Conservation (phyloP, 208 protist genomes). For the Leishmania martiniquensis region DNA sequence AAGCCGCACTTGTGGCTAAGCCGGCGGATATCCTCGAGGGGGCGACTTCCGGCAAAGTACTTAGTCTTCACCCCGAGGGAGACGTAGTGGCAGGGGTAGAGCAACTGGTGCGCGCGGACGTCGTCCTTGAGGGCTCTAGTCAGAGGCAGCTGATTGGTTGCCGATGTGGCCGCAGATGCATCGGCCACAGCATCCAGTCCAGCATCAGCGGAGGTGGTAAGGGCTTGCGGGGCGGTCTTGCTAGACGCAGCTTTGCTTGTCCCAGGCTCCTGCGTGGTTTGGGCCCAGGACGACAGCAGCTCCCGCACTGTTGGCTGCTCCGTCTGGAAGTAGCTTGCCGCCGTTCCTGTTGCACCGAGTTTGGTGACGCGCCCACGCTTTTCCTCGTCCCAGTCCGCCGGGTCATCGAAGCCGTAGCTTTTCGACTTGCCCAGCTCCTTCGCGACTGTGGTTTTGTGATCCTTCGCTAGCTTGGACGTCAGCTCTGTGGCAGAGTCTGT, state of each 20-base stretch:
- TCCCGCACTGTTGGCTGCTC: constrained; percentile 51
- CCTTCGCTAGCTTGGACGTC: constrained; percentile 64
- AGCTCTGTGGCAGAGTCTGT: constrained; percentile 35
- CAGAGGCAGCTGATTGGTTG: not conserved
- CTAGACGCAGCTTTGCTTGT: not conserved
- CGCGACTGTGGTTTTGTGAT: constrained; percentile 52
- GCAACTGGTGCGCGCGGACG: constrained; percentile 65
- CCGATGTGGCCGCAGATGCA: not conserved
- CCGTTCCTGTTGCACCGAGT: constrained; percentile 30
- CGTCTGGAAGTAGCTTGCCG: constrained; percentile 33
- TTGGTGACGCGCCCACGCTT: constrained; percentile 23
- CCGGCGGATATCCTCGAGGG: constrained; percentile 61
- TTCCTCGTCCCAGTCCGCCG: constrained; percentile 47
- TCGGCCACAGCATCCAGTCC: not conserved
- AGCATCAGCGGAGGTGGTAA: constrained; percentile 2
- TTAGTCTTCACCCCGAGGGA: constrained; percentile 73
- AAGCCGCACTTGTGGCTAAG: constrained; percentile 77
- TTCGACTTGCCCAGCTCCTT: constrained; percentile 62
- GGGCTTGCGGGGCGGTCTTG: not conserved
- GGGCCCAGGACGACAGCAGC: constrained; percentile 66
- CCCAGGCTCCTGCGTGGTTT: constrained; percentile 1
- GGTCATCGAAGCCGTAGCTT: constrained; percentile 67
- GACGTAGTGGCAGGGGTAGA: constrained; percentile 88
- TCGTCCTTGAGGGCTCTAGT: constrained; percentile 55
- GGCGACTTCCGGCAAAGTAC: constrained; percentile 81